Evolutionary conservation across 306 rosid species (phyloP).

Genomic region (Leucaena leucocephala): DNA sequence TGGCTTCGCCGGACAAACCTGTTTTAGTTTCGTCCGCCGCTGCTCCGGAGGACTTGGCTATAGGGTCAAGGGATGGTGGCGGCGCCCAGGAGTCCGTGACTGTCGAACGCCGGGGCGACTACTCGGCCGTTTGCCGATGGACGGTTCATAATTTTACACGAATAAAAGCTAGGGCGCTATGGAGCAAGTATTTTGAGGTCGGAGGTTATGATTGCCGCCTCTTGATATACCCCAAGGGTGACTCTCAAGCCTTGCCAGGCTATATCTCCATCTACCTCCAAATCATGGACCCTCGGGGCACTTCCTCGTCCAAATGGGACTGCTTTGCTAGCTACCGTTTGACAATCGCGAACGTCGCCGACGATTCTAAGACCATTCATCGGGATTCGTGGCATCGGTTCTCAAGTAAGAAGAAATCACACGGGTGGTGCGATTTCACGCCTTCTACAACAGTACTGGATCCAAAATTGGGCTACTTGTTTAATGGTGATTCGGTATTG

Average conservation of each 20-base stretch:
- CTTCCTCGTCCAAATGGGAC: constrained; percentile 97
- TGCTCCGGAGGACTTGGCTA: constrained; percentile 75
- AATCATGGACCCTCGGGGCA: constrained; percentile 99
- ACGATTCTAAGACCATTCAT: constrained; percentile 87
- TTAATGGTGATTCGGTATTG: constrained; percentile 80
- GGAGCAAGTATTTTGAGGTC: constrained; percentile 99
- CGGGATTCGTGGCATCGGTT: constrained; percentile 99
- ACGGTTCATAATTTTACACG: constrained; percentile 89
- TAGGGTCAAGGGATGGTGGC: constrained; percentile 77
- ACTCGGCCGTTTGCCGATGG: constrained; percentile 94
- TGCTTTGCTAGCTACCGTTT: constrained; percentile 96
- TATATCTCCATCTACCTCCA: constrained; percentile 94
- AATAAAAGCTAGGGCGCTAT: constrained; percentile 92
- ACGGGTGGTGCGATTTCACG: constrained; percentile 99
- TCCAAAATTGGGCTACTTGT: constrained; percentile 77
- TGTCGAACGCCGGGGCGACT: constrained; percentile 82
- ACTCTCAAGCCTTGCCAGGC: constrained; percentile 91
- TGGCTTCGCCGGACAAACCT: constrained; percentile 42
- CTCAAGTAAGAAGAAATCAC: constrained; percentile 94
- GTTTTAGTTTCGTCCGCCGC: constrained; percentile 53
- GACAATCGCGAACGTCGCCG: constrained; percentile 73
- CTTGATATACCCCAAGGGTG: constrained; percentile 93
- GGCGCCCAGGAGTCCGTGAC: constrained; percentile 84
- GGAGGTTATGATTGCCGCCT: constrained; percentile 99
- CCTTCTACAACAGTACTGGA: constrained; percentile 84